Evolutionary conservation across 2,329 filamentous ascomycete genomes (phyloP).

Genomic region (Exophiala sp.): DNA sequence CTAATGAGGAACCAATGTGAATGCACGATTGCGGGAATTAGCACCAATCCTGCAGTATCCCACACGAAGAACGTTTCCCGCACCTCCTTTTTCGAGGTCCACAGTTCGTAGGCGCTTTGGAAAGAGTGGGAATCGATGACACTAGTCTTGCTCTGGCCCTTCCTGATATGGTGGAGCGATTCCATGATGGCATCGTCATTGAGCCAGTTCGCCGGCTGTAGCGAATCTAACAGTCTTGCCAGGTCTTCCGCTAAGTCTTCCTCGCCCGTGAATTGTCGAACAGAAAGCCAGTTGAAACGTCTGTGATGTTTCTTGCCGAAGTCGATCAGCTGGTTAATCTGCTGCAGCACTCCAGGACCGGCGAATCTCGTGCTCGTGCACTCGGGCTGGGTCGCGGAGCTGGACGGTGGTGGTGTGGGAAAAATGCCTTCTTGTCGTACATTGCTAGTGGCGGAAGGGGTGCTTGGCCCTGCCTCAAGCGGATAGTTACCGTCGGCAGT

Average conservation of each 20-base stretch:
- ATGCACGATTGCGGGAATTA: background rate
- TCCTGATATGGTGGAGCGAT: background rate
- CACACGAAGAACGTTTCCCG: background rate
- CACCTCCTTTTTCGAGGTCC: background rate
- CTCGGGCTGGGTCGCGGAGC: background rate
- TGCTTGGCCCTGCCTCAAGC: background rate
- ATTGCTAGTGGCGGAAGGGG: background rate
- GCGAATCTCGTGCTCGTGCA: background rate
- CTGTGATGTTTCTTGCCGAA: background rate
- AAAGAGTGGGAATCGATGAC: background rate
- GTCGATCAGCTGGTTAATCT: background rate
- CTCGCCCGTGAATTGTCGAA: background rate
- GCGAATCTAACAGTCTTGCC: background rate
- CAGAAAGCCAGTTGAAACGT: background rate
- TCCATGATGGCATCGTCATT: background rate
- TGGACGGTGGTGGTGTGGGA: background rate
- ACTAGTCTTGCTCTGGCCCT: background rate
- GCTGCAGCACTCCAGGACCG: background rate
- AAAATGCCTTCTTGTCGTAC: background rate
- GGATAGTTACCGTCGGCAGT: background rate
- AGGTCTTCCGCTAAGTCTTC: background rate
- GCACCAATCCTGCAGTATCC: background rate
- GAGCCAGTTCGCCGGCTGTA: background rate
- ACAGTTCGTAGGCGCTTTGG: background rate
- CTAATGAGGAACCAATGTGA: background rate